phyloP scores from a whole-genome alignment of 1,284 basidiomycete genomes.

The Leccinum laetum region DNA sequence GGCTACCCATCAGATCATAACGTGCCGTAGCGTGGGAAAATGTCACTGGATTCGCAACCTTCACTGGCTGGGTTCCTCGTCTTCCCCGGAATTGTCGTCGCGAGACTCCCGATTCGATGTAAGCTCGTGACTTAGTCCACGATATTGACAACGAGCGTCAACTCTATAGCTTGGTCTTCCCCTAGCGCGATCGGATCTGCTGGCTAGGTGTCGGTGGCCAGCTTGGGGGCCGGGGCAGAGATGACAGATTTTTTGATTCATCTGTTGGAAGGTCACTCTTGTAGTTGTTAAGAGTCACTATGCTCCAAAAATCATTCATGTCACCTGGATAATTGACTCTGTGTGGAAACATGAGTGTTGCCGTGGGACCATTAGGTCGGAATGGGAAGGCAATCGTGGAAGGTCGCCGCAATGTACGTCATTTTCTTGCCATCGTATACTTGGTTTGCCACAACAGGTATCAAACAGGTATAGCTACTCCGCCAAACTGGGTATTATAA shows the following conservation, averaged over 20 bases:
- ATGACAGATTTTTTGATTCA: constrained; percentile 95
- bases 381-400: constrained; percentile 93
- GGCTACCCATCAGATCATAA: constrained; percentile 50
- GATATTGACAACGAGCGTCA: constrained; percentile 1
- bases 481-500: no score
- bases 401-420: constrained; percentile 86
- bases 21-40: constrained; percentile 62
- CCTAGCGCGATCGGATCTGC: constrained; percentile 97
- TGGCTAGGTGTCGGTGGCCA: constrained; percentile 90
- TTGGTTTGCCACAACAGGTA: constrained; percentile 51
- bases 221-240: constrained; percentile 62
- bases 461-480: constrained; percentile 90
- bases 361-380: constrained; percentile 91
- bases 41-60: constrained; percentile 82
- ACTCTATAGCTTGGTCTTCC: constrained; percentile 79
- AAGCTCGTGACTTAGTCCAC: constrained; percentile 34
- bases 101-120: constrained; percentile 82
- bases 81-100: constrained; percentile 92
- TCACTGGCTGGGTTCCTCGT: constrained; percentile 78
- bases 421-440: constrained; percentile 2
- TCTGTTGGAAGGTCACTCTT: constrained; percentile 52
- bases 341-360: constrained; percentile 92
- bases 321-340: constrained; percentile 89
- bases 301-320: constrained; percentile 84
- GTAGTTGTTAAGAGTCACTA: constrained; percentile 11